These are phyloP conservation scores for Pyrenochaeta sp. DNA, from an alignment of 2,329 filamentous ascomycete genomes.

Conservation along the genomic window DNA sequence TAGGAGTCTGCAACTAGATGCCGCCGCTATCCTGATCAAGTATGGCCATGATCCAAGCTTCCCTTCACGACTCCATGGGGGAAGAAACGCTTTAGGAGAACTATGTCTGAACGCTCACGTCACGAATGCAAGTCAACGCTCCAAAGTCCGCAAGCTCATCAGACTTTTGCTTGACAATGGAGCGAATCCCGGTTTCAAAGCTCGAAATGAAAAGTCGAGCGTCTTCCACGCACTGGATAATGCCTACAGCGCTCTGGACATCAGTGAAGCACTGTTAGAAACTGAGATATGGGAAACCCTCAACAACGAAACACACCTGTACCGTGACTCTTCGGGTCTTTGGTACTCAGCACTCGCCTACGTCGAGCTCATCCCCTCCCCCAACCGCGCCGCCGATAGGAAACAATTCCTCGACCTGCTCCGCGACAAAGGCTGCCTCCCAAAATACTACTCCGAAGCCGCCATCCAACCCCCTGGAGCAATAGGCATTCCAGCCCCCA, in stretches of 20 bases:
- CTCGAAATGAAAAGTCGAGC: constrained; percentile 64
- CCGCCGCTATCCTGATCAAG: constrained; percentile 64
- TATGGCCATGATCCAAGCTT: constrained; percentile 70
- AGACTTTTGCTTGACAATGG: constrained; percentile 63
- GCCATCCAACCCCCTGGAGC: constrained; percentile 48
- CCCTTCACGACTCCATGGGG: constrained; percentile 67
- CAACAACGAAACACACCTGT: constrained; percentile 64
- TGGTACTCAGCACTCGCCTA: constrained; percentile 73
- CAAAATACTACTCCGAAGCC: constrained; percentile 43
- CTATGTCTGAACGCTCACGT: constrained; percentile 66
- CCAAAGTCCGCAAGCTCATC: constrained; percentile 56
- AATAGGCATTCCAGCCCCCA: constrained; percentile 38
- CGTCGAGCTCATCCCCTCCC: constrained; percentile 47
- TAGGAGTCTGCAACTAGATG: constrained; percentile 64
- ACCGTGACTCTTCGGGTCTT: constrained; percentile 54
- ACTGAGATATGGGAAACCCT: constrained; percentile 70
- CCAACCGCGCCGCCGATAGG: constrained; percentile 26
- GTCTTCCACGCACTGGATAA: constrained; percentile 67
- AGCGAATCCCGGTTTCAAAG: constrained; percentile 63
- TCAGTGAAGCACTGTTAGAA: constrained; percentile 66
- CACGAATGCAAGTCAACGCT: constrained; percentile 41
- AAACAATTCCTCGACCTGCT: constrained; percentile 37
- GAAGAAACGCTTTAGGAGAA: constrained; percentile 69
- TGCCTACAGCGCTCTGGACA: constrained; percentile 61
- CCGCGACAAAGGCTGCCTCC: constrained; percentile 42